Percentiles rank a stretch among this genome's conserved stretches.
Conservation (phyloP, 1,284 basidiomycete species). For the Pascua sp. region DNA sequence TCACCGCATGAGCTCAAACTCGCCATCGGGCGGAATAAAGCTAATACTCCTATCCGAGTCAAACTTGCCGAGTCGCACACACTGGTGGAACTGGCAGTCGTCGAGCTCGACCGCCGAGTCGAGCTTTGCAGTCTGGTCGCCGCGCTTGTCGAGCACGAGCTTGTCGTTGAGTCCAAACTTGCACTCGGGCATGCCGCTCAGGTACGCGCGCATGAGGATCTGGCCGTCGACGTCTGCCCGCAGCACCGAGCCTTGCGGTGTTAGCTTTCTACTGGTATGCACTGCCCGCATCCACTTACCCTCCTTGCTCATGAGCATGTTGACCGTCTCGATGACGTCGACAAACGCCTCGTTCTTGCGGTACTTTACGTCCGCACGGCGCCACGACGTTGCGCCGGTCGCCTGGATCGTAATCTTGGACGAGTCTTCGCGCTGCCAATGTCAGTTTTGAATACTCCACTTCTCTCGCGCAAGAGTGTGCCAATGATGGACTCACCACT, state of each 20-base stretch:
- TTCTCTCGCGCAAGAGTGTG: neutral
- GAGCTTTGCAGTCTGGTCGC: conserved; percentile 54
- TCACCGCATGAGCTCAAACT: conserved; percentile 96
- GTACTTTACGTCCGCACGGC: conserved; percentile 90
- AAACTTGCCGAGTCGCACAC: conserved; percentile 90
- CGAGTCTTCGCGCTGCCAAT: conserved; percentile 74
- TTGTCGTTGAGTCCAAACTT: conserved; percentile 99
- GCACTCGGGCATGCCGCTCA: conserved; percentile 93
- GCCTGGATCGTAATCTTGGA: conserved; percentile 95
- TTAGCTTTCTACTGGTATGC: neutral
- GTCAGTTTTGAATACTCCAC: conserved; percentile 5
- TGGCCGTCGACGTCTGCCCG: conserved; percentile 98
- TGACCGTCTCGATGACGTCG: conserved; percentile 94
- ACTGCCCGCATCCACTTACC: conserved; percentile 54
- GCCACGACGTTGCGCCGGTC: conserved; percentile 90
- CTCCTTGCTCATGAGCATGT: conserved; percentile 93
- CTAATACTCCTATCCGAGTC: conserved; percentile 89
- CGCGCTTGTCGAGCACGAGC: conserved; percentile 84
- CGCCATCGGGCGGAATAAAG: conserved; percentile 97
- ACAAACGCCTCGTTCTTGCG: conserved; percentile 98
- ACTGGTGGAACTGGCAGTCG: conserved; percentile 98
- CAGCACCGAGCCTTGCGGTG: conserved; percentile 68
- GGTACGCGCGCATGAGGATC: conserved; percentile 95
- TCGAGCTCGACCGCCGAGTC: conserved; percentile 88
- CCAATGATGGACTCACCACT: conserved; percentile 58